Percentiles rank a stretch among this genome's conserved stretches.
These are phyloP conservation scores for Cytospora leucostoma DNA, from an alignment of 2,329 filamentous ascomycete genomes.

Conservation along the genomic window DNA sequence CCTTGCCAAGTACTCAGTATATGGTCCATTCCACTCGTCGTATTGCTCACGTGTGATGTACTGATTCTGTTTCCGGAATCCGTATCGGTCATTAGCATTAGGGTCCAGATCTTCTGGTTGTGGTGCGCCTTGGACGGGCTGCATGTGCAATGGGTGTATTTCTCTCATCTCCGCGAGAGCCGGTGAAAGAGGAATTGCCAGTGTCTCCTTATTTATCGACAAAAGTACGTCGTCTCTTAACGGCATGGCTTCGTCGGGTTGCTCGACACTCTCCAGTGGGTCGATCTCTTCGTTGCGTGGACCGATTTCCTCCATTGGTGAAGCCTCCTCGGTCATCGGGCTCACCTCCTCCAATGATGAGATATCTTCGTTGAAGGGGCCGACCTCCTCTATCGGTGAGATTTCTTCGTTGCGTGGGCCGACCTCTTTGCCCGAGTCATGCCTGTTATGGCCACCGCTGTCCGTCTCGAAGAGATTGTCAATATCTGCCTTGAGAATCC, in stretches of 20 bases:
- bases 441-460: conserved; percentile 31
- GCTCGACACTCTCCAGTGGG: conserved; percentile 9
- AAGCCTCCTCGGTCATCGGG: neutral
- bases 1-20: conserved; percentile 73
- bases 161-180: conserved; percentile 6
- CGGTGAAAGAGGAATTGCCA: conserved; percentile 19
- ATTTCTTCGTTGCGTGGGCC: conserved; percentile 33
- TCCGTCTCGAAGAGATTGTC: conserved; percentile 38
- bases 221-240: conserved; percentile 5
- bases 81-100: conserved; percentile 73
- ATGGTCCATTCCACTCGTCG: conserved; percentile 76
- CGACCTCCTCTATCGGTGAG: conserved; percentile 27
- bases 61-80: conserved; percentile 86
- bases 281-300: conserved; percentile 1
- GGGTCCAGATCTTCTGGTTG: conserved; percentile 49
- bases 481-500: conserved; percentile 31
- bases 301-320: neutral
- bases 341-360: neutral
- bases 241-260: conserved; percentile 7
- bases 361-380: conserved; percentile 31
- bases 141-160: conserved; percentile 20
- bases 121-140: conserved; percentile 34
- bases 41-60: conserved; percentile 77
- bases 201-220: conserved; percentile 9
- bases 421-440: conserved; percentile 54